phyloP scores from a whole-genome alignment of 2,329 filamentous ascomycete species.

The Nannizzia gypsea region DNA sequence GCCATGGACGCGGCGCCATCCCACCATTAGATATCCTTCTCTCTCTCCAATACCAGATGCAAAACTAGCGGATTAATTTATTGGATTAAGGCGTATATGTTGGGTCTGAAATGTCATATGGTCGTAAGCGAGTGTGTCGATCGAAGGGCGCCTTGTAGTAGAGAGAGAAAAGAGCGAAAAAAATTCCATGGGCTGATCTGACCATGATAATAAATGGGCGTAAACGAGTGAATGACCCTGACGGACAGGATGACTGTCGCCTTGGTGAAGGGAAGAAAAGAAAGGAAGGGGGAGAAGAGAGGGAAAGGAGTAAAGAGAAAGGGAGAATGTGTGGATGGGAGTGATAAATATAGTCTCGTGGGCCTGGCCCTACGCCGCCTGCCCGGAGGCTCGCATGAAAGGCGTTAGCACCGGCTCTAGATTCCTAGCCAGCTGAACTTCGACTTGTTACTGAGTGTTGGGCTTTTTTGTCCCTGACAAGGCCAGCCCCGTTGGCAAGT shows the following conservation, averaged over 20 bases:
- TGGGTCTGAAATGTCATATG: not conserved
- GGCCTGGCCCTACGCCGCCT: not conserved
- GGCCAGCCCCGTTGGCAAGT: not conserved
- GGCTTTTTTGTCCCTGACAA: not conserved
- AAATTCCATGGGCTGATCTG: not conserved
- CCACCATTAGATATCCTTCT: not conserved
- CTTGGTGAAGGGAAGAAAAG: not conserved
- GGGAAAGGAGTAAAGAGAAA: not conserved
- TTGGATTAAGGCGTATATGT: not conserved
- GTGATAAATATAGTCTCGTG: not conserved
- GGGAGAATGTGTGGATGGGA: not conserved
- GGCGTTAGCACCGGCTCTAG: not conserved
- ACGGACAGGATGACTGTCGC: not conserved
- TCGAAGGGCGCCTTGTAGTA: not conserved
- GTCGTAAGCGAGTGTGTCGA: not conserved
- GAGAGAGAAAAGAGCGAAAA: not conserved
- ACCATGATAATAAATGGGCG: not conserved
- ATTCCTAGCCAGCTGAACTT: not conserved
- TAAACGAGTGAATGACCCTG: not conserved
- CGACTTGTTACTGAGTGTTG: not conserved
- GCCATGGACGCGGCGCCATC: not conserved
- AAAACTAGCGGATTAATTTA: not conserved
- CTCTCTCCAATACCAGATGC: not conserved
- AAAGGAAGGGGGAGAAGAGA: not conserved
- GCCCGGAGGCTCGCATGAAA: constrained; percentile 1